phyloP scores from a whole-genome alignment of 345 rosid genomes.

The Noccaea bulbosa region DNA sequence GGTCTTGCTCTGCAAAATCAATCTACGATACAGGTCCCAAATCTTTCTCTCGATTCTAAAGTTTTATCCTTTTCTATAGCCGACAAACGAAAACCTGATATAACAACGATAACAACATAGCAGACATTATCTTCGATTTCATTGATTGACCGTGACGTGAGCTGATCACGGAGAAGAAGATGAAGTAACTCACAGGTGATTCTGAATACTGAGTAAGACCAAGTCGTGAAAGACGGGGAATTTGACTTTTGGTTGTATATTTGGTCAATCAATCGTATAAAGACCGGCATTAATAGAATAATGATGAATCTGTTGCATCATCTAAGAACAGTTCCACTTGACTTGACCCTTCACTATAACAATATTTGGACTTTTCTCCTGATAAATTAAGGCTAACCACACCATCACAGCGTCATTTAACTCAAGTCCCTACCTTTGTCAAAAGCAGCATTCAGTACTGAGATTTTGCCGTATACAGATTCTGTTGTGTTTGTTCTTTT shows the following conservation, averaged over 20 bases:
- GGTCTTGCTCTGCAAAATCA: background rate
- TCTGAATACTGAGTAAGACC: slow-evolving; percentile 1
- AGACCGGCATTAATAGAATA: slow-evolving; percentile 26
- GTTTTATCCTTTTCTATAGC: background rate
- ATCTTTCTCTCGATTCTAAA: background rate
- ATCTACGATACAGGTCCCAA: slow-evolving; percentile 5
- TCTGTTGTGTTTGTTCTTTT: background rate
- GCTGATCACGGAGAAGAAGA: background rate
- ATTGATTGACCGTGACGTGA: slow-evolving; percentile 20
- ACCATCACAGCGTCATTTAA: background rate
- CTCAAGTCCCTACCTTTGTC: slow-evolving; percentile 6
- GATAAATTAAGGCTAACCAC: background rate
- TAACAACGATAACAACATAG: slow-evolving; percentile 7
- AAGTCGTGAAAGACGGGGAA: slow-evolving; percentile 5
- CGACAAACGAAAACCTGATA: background rate
- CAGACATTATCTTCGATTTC: slow-evolving; percentile 20
- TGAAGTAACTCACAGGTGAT: slow-evolving; percentile 15
- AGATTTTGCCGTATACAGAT: slow-evolving; percentile 6
- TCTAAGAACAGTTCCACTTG: slow-evolving; percentile 19
- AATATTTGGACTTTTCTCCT: slow-evolving; percentile 28
- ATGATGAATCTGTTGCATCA: slow-evolving; percentile 8
- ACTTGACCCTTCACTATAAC: slow-evolving; percentile 29
- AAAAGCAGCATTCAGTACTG: background rate
- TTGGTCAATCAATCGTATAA: slow-evolving; percentile 13
- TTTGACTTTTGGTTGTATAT: too few species aligned